Evolutionary conservation across 2,329 filamentous ascomycete genomes (phyloP).

Genomic region (Fusarium bulbicola): DNA sequence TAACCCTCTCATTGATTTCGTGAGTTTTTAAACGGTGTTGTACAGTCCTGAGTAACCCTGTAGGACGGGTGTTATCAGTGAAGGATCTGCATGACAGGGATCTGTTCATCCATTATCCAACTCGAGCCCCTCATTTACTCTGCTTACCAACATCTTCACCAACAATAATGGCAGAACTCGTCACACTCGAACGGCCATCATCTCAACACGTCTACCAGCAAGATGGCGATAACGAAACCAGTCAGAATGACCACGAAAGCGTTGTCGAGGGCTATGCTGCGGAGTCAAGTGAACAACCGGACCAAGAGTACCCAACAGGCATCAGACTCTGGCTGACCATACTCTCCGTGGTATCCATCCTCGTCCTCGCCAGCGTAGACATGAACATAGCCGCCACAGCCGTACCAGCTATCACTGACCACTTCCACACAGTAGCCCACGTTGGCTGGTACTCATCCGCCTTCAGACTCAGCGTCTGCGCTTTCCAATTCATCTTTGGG

Average conservation of each 20-base stretch:
- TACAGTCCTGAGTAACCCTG: too few species aligned
- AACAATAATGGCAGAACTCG: background rate
- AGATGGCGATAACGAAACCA: rapidly evolving
- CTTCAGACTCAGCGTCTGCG: slow-evolving; percentile 51
- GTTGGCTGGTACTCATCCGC: slow-evolving; percentile 39
- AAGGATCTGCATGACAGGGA: background rate
- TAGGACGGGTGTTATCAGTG: rapidly evolving
- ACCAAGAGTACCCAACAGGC: background rate
- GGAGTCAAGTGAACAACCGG: rapidly evolving
- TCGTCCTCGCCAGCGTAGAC: slow-evolving; percentile 31
- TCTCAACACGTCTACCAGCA: rapidly evolving
- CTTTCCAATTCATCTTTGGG: slow-evolving; percentile 46
- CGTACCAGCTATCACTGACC: slow-evolving; percentile 40
- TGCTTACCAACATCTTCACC: background rate
- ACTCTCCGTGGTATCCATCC: background rate
- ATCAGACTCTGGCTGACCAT: slow-evolving; percentile 9
- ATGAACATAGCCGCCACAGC: slow-evolving; percentile 39
- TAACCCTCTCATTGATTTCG: too few species aligned
- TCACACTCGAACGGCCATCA: rapidly evolving
- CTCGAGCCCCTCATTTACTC: background rate
- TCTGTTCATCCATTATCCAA: background rate
- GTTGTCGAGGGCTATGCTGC: rapidly evolving
- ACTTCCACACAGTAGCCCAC: slow-evolving; percentile 38
- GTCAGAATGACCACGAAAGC: background rate
- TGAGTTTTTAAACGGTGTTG: too few species aligned